Evolutionary conservation across 139 green algal genomes (phyloP), one percentile per base, ranked within the genome.

Genomic region (Prasinococcaceae sp.): DNA sequence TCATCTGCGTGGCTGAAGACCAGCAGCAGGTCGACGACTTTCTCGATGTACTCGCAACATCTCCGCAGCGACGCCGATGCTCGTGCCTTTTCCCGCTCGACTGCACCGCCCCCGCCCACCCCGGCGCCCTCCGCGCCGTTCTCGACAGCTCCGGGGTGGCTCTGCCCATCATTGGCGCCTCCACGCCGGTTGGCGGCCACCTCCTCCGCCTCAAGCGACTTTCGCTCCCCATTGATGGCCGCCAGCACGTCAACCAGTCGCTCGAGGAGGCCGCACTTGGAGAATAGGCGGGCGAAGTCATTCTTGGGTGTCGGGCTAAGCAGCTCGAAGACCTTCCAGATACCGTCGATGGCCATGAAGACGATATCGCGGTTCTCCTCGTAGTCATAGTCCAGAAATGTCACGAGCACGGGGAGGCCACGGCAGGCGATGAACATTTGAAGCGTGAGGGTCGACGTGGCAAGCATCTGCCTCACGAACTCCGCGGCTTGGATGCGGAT

Each of bases 351-450:
- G 14, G 23, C 51, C n/a, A 50, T 64, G 60, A 50, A 30, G 19
- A 68, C 45, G 3, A 68, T 41, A 14, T 64, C 60, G 3, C 53
- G 65, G 46, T 65, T 33, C 17, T 59, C 53, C 19, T 32, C n/a
- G 45, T 49, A 56, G 29, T 68, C 53, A 1, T 39, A 10, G 44
- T 68, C 60, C 6, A 68, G 45, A 12, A 84, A 66, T 9, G 36
- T 50, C 16, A 77, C 69, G 27, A 82, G 63, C 26, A 74, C 51
- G 27, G 60, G 53, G 36, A 82, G 37, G 35, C 73, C 76, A 42
- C 70, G 60, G 52, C 80, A 92, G 0, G 80, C 73, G 4, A 93
- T 60, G 27, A 93, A 55, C 62, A 84, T 70, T 29, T 77, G 68
- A 40, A 84, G 60, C 17, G 72, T 79, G 28, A 57, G 47, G 26